Evolutionary conservation across 495 filamentous ascomycete genomes (phyloP), one percentile per base, ranked within the genome.

Genomic region (Evernia prunastri): DNA sequence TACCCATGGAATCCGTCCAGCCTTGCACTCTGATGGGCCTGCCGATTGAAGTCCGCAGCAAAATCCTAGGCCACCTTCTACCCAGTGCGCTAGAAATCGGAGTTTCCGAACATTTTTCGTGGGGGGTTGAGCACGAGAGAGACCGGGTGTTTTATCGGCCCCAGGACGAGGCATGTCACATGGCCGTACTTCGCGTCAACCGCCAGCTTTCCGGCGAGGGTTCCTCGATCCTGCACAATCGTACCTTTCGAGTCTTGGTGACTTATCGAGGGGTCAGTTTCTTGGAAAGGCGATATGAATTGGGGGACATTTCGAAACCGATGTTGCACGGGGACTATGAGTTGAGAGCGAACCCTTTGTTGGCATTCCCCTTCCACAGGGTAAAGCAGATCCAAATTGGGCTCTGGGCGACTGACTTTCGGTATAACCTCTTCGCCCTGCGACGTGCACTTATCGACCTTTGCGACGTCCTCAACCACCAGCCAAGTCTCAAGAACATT

Each of bases 21-120:
- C 42, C 42, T 43, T 43, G 8, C 42, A 3, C 42, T 43, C 42
- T 43, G 17, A 37, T 57, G 54, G 31, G 18, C 17, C 15, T 35
- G n/a, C 54, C 54, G 29, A 4, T 57, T 37, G 31, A 57, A 20
- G 29, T 57, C 54, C 54, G 54, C n/a, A 35, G n/a, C 31, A 37
- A 57, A 6, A 57, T 57, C 15, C 20, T 57, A 20, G 31, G 54
- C 5, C 17, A 37, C 15, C 54, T 57, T 37, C 36, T 57, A 17
- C 54, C 54, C 18, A 36, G 37, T 37, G n/a, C 18, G n/a, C 18
- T 43, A 18, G 42, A 43, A 18, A 12, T 43, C 13, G 15, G 15
- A 40, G 3, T 2, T 15, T 13, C 39, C 10, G 15, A 40, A 11
- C 39, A 10, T n/a, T n/a, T n/a, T n/a, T n/a, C n/a, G n/a, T n/a